Evolutionary conservation across 2,329 filamentous ascomycete species (phyloP).

Genomic region (Elsinoe ampelina): DNA sequence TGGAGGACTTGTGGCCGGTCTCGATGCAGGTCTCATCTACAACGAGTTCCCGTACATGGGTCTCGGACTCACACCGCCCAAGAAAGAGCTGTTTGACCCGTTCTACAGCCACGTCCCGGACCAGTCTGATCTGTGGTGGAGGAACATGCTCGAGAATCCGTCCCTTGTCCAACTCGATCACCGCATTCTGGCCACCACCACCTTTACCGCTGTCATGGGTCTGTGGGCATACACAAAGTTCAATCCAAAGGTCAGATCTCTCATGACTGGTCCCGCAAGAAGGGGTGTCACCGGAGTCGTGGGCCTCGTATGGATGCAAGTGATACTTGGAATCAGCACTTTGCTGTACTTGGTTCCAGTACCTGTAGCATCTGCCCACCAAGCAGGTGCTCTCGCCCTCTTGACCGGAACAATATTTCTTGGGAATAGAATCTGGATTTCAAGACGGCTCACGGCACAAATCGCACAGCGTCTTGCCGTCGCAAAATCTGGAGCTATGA

Average conservation of each 20-base stretch:
- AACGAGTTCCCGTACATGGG: constrained; percentile 99
- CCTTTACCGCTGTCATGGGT: constrained; percentile 69
- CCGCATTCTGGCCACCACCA: constrained; percentile 80
- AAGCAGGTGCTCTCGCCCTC: constrained; percentile 79
- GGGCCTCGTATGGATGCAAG: constrained; percentile 74
- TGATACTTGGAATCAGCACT: constrained; percentile 77
- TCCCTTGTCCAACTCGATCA: constrained; percentile 93
- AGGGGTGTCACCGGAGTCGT: constrained; percentile 71
- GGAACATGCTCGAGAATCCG: constrained; percentile 96
- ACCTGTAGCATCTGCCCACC: constrained; percentile 79
- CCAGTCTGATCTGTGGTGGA: constrained; percentile 81
- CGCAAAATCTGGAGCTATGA: constrained; percentile 13
- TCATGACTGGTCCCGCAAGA: constrained; percentile 50
- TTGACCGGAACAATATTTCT: constrained; percentile 74
- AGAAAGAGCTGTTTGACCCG: constrained; percentile 69
- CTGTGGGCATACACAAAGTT: constrained; percentile 74
- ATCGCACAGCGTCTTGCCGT: constrained; percentile 21
- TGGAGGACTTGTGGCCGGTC: constrained; percentile 82
- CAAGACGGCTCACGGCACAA: constrained; percentile 36
- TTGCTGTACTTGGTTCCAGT: constrained; percentile 90
- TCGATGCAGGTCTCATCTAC: constrained; percentile 95
- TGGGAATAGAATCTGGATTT: constrained; percentile 67
- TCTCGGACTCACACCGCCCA: constrained; percentile 67
- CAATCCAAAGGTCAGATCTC: constrained; percentile 52
- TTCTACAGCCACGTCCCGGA: constrained; percentile 78